These are phyloP conservation scores for Colletotrichum eremochloae DNA, from an alignment of 2,329 filamentous ascomycete species.

Conservation along the genomic window DNA sequence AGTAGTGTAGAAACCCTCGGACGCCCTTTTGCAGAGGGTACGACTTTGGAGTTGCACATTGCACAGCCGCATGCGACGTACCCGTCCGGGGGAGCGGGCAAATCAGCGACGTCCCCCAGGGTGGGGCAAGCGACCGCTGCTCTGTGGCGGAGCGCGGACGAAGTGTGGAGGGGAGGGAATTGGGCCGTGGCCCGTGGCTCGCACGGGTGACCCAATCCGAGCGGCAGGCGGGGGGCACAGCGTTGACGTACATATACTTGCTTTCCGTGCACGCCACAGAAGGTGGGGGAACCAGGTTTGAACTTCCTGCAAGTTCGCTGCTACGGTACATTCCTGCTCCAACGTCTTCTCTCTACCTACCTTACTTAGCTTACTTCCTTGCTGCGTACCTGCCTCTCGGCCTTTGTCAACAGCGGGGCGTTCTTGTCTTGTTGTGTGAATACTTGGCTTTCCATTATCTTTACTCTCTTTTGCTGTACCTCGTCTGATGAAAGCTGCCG, in stretches of 20 bases:
- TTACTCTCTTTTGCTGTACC: background rate
- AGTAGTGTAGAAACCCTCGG: conserved; percentile 16
- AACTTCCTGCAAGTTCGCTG: conserved; percentile 22
- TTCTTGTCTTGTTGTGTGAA: conserved; percentile 19
- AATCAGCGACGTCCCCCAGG: conserved; percentile 3
- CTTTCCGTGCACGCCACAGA: background rate
- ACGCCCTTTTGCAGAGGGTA: background rate
- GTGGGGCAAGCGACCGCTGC: background rate
- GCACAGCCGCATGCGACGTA: conserved; percentile 35
- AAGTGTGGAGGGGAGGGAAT: conserved; percentile 5
- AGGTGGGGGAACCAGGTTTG: conserved; percentile 11
- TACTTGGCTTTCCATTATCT: background rate
- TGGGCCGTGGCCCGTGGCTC: background rate
- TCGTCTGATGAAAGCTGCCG: conserved; percentile 23
- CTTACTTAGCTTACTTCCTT: background rate
- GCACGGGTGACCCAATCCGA: background rate
- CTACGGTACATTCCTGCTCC: background rate
- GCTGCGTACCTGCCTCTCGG: background rate
- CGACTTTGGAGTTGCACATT: conserved; percentile 20
- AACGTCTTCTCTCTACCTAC: background rate
- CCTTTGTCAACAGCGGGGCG: conserved; percentile 14
- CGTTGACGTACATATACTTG: conserved; percentile 29
- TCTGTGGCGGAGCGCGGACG: conserved; percentile 37
- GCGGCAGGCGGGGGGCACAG: conserved; percentile 21
- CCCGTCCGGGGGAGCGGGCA: conserved; percentile 16